Evolutionary conservation across 768 basidiomycete species (phyloP).

Genomic region (Scleroderma citrinum): DNA sequence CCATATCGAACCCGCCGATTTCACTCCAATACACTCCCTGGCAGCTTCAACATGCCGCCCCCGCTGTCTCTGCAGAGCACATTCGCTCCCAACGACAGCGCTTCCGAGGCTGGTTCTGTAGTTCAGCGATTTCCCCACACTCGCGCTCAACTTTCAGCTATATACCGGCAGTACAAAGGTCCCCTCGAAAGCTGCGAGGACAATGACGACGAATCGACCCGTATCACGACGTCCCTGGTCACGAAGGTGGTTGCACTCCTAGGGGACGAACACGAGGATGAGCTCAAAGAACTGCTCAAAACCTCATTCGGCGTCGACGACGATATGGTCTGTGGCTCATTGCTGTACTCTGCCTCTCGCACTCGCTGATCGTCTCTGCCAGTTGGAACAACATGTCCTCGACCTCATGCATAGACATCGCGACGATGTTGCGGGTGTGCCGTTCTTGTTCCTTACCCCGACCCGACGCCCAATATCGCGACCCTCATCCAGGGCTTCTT

Average conservation of each 20-base stretch:
- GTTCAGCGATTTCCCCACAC: slow-evolving; percentile 68
- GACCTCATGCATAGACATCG: slow-evolving; percentile 95
- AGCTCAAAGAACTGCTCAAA: slow-evolving; percentile 71
- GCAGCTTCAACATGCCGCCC: slow-evolving; percentile 19
- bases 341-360: slow-evolving; percentile 12
- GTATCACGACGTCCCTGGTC: slow-evolving; percentile 59
- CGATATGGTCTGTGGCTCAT: slow-evolving; percentile 47
- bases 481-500: slow-evolving; percentile 74
- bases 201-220: slow-evolving; percentile 53
- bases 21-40: neutral
- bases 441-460: slow-evolving; percentile 77
- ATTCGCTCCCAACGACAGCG: slow-evolving; percentile 14
- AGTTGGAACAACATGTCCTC: slow-evolving; percentile 85
- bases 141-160: slow-evolving; percentile 69
- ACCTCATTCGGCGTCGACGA: slow-evolving; percentile 64
- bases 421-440: slow-evolving; percentile 78
- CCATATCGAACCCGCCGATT: slow-evolving; percentile 8
- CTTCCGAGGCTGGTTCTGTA: slow-evolving; percentile 11
- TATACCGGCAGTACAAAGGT: slow-evolving; percentile 67
- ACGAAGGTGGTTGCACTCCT: slow-evolving; percentile 66
- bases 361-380: slow-evolving; percentile 10
- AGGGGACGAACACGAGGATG: slow-evolving; percentile 81
- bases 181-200: slow-evolving; percentile 45
- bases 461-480: slow-evolving; percentile 68
- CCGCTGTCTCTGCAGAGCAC: slow-evolving; percentile 11